A percentile compares a stretch with the other conserved stretches of the same genome.
phyloP scores from a whole-genome alignment of 2,329 filamentous ascomycete species.

The Orbilia javanica region DNA sequence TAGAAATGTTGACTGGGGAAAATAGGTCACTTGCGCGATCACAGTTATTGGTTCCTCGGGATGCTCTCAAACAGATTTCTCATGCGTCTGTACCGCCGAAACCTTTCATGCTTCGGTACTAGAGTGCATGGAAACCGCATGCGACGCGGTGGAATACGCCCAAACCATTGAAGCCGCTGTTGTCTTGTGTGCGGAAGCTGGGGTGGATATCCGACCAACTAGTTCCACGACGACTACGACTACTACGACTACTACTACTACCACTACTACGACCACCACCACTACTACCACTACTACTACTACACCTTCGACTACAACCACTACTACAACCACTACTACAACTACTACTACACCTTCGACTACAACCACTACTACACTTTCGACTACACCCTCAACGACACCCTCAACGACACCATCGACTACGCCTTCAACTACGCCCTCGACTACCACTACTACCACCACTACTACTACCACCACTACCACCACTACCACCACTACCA shows the following conservation, averaged over 20 bases:
- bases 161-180: slow-evolving; percentile 13
- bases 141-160: not conserved
- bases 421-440: slow-evolving; percentile 7
- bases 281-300: slow-evolving; percentile 20
- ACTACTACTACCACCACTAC: slow-evolving; percentile 7
- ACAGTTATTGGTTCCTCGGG: slow-evolving; percentile 1
- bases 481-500: slow-evolving; percentile 5
- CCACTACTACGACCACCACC: slow-evolving; percentile 8
- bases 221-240: slow-evolving; percentile 6
- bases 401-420: slow-evolving; percentile 1
- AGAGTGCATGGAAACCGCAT: not conserved
- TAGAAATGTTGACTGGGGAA: not conserved
- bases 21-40: slow-evolving; percentile 21
- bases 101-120: not conserved
- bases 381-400: slow-evolving; percentile 14
- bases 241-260: slow-evolving; percentile 14
- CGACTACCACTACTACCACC: slow-evolving; percentile 18
- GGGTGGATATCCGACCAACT: slow-evolving; percentile 7
- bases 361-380: slow-evolving; percentile 1
- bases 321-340: slow-evolving; percentile 2
- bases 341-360: slow-evolving; percentile 13
- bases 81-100: slow-evolving; percentile 12
- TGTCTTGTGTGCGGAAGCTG: slow-evolving; percentile 14
- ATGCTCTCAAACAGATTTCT: slow-evolving; percentile 18
- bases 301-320: slow-evolving; percentile 10